Conservation (phyloP, 306 rosid genomes). For the Cercis canadensis region DNA sequence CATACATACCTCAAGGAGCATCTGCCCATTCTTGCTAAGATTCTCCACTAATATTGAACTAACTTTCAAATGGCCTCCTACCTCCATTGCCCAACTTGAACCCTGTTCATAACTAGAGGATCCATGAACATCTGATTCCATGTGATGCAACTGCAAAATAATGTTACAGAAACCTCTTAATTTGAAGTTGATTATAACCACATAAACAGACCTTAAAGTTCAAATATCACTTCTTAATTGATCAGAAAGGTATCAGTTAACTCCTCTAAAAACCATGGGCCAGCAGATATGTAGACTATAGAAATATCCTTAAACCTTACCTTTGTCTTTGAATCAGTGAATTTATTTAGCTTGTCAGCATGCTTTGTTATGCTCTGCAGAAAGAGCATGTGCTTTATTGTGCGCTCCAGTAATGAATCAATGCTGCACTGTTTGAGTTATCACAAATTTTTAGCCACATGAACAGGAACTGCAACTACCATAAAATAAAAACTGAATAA, state of each 20-base stretch:
- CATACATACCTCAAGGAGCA: constrained; percentile 86
- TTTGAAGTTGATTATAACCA: constrained; percentile 7
- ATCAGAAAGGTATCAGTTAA: background rate
- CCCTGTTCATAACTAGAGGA: constrained; percentile 69
- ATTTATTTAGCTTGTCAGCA: constrained; percentile 81
- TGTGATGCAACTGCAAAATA: constrained; percentile 61
- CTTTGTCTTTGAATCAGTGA: constrained; percentile 66
- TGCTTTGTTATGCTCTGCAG: constrained; percentile 87
- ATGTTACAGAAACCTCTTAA: constrained; percentile 15
- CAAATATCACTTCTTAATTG: constrained; percentile 22
- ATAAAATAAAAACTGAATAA: constrained; percentile 36
- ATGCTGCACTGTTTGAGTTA: constrained; percentile 80
- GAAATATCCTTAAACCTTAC: constrained; percentile 20
- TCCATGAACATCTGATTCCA: constrained; percentile 63
- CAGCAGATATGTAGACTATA: background rate
- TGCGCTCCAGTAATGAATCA: constrained; percentile 88
- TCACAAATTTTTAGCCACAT: constrained; percentile 42
- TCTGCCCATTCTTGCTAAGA: constrained; percentile 87
- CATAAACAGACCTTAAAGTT: background rate
- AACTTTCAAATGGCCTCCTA: constrained; percentile 91
- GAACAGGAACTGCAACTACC: constrained; percentile 28
- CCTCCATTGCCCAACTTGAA: constrained; percentile 99
- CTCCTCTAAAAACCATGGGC: constrained; percentile 16
- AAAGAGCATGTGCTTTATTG: constrained; percentile 90
- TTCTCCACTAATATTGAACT: constrained; percentile 83